Evolutionary conservation across 805 yeast species (phyloP), one percentile per base, ranked within the genome.

Genomic region (Myxozyma neotropica): DNA sequence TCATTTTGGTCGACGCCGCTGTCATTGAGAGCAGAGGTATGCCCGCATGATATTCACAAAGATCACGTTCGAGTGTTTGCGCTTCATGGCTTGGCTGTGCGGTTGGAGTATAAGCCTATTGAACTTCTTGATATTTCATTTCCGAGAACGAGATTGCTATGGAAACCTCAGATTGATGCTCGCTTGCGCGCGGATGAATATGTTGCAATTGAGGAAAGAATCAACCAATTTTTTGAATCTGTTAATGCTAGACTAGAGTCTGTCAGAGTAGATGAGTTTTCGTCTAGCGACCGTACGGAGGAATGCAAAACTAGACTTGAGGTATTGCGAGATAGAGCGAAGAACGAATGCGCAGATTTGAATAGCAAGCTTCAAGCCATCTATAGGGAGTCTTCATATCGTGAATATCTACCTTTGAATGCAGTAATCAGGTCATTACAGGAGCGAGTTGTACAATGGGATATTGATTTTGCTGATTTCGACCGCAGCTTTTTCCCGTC

Each of bases 11-110:
- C 87, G 56, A 73, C 77, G 36, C 77, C 76, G 19, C 75, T 83
- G 39, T 77, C 81, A 13, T 76, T 84, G 57, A 77, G 84, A 4
- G 87, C 85, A 1, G 87, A 86, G 0, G 78, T 80, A 21, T 94
- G 99, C 72, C 73, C 79, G 0, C 97, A 93, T 73, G 90, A 91
- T 70, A 85, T 87, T 57, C 86, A 89, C 65, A 83, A 85, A 55
- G 89, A 87, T 61, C 96, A 92, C 70, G 83, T 87, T 21, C 83
- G 92, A 65, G 90, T 87, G 70, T 93, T 93, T 73, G 89, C 96
- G 2, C 83, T 84, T 68, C 87, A 88, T 68, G 90, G 88, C 62
- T 72, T 85, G 67, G 89, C 89, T 0, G 87, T 94, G 5, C 77
- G 90, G 54, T 81, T 94, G 73, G 96, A 89, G 66, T 88, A 87